Percentiles rank a stretch among this genome's conserved stretches.
Evolutionary conservation across 1,284 basidiomycete genomes (phyloP).

Genomic region (Sanghuangporus sanghuang): DNA sequence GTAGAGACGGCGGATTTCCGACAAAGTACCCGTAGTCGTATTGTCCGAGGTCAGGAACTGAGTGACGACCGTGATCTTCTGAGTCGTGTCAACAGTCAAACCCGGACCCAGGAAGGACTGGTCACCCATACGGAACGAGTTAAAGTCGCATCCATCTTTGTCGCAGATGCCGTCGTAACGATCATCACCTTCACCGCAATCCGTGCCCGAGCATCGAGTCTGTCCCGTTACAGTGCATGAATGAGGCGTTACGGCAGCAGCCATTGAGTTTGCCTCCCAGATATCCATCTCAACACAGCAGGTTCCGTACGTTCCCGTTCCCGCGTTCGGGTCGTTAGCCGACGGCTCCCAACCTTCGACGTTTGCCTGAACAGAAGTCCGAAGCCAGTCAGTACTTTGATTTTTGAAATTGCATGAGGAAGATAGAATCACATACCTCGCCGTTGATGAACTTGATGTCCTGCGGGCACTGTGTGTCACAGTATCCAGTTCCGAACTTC

Average conservation of each 20-base stretch:
- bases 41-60: conserved; percentile 45
- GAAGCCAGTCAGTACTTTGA: not conserved
- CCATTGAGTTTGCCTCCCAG: conserved; percentile 49
- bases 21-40: conserved; percentile 39
- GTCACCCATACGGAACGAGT: conserved; percentile 49
- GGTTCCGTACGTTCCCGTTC: conserved; percentile 38
- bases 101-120: conserved; percentile 42
- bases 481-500: conserved; percentile 31
- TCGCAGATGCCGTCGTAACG: conserved; percentile 43
- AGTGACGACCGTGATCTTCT: conserved; percentile 41
- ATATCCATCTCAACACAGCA: conserved; percentile 56
- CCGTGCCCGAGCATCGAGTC: conserved; percentile 35
- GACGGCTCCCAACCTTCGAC: conserved; percentile 36
- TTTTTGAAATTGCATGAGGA: not conserved
- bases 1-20: conserved; percentile 49
- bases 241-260: conserved; percentile 44
- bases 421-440: conserved; percentile 23
- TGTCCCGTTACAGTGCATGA: conserved; percentile 37
- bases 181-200: conserved; percentile 33
- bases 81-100: conserved; percentile 40
- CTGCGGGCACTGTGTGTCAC: conserved; percentile 31
- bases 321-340: conserved; percentile 39
- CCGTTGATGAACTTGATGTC: conserved; percentile 36
- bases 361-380: conserved; percentile 36
- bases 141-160: conserved; percentile 52